Percentiles rank a stretch among this genome's conserved stretches.
Conservation (phyloP, 2,329 filamentous ascomycete species). For the Calonectria pauciramosa region DNA sequence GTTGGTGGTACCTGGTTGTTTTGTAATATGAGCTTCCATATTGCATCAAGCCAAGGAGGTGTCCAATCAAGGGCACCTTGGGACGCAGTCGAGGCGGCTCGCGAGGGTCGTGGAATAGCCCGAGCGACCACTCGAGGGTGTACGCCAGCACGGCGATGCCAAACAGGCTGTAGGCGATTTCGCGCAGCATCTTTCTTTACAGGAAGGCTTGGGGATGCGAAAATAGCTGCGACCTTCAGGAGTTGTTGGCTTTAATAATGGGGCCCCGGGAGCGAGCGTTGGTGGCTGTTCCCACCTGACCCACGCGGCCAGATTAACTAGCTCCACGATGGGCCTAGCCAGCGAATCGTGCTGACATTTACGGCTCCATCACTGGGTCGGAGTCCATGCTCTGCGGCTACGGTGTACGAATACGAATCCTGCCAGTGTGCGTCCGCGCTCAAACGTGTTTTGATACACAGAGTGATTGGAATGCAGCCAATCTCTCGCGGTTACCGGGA, state of each 20-base stretch:
- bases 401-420: not conserved
- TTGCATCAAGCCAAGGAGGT: constrained; percentile 34
- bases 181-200: constrained; percentile 33
- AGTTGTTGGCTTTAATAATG: not conserved
- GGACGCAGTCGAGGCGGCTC: constrained; percentile 35
- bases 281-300: not conserved
- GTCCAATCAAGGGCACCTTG: constrained; percentile 36
- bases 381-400: not conserved
- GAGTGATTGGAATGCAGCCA: not conserved
- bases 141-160: constrained; percentile 33
- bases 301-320: not conserved
- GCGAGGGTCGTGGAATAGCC: constrained; percentile 34
- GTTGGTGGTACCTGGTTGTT: constrained; percentile 26
- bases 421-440: not conserved
- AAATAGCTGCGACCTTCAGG: not conserved
- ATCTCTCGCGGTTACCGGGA: not conserved
- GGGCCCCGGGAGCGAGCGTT: not conserved
- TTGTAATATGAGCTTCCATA: constrained; percentile 34
- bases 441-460: not conserved
- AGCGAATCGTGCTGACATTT: not conserved
- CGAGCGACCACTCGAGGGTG: constrained; percentile 32
- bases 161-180: constrained; percentile 25
- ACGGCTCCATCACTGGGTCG: not conserved
- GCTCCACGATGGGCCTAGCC: not conserved
- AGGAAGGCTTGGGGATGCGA: not conserved